Conservation (phyloP, 2,329 filamentous ascomycete genomes). For the Proliferodiscus dingleyae region DNA sequence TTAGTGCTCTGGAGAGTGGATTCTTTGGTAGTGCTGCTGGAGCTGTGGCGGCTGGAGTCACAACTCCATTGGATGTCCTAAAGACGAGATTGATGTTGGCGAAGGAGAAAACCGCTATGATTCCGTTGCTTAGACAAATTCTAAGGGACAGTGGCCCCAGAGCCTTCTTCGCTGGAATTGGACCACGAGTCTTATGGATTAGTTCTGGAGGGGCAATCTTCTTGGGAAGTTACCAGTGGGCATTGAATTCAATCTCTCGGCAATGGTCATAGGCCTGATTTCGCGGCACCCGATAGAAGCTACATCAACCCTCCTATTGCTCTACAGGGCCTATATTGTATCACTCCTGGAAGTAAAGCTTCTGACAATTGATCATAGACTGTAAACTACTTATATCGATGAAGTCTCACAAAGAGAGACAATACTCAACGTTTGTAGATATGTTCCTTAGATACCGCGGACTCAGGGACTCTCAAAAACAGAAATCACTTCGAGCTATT, state of each 20-base stretch:
- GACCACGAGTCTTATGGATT: constrained; percentile 89
- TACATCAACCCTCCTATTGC: too few species aligned
- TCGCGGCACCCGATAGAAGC: too few species aligned
- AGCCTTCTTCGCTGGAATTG: constrained; percentile 71
- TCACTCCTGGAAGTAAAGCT: too few species aligned
- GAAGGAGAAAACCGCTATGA: constrained; percentile 56
- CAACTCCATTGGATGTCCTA: constrained; percentile 90
- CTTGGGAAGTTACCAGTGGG: constrained; percentile 88
- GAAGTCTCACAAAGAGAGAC: too few species aligned
- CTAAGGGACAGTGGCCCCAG: constrained; percentile 56
- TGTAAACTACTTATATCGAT: too few species aligned
- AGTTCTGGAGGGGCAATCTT: constrained; percentile 92
- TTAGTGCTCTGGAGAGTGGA: constrained; percentile 74
- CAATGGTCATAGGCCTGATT: constrained; percentile 2
- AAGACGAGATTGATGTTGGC: constrained; percentile 97
- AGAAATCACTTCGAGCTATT: too few species aligned
- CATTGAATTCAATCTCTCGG: constrained; percentile 62
- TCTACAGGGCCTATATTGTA: too few species aligned
- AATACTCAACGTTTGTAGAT: too few species aligned
- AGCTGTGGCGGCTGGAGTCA: constrained; percentile 78
- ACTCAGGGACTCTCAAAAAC: too few species aligned
- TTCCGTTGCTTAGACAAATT: constrained; percentile 59
- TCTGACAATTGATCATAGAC: too few species aligned
- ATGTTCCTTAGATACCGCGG: too few species aligned
- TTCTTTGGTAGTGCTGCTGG: constrained; percentile 80